phyloP scores from a whole-genome alignment of 2,329 filamentous ascomycete species.

The Septoria petroselini region DNA sequence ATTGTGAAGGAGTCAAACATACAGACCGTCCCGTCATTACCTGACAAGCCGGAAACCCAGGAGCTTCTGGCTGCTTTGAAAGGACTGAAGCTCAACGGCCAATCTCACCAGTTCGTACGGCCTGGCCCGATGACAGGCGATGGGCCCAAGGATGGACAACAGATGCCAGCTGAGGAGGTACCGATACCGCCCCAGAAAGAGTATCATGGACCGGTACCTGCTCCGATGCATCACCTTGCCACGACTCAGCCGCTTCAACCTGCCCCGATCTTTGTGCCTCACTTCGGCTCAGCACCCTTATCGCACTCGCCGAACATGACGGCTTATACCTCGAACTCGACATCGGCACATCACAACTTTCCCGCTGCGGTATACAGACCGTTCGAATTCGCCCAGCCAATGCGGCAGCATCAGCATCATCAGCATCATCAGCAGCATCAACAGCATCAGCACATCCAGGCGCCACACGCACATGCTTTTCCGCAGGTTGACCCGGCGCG shows the following conservation, averaged over 20 bases:
- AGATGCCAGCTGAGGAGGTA: slow-evolving; percentile 9
- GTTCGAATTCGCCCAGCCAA: slow-evolving; percentile 8
- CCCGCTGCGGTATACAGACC: slow-evolving; percentile 7
- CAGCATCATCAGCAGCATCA: not conserved
- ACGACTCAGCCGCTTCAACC: slow-evolving; percentile 14
- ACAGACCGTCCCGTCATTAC: slow-evolving; percentile 21
- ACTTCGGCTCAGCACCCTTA: slow-evolving; percentile 1
- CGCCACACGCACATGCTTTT: not conserved
- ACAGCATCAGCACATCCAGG: not conserved
- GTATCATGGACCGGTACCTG: slow-evolving; percentile 6
- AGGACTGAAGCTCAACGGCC: slow-evolving; percentile 15
- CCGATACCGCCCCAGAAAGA: not conserved
- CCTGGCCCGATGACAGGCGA: not conserved
- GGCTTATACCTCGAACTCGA: not conserved
- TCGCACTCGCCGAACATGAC: slow-evolving; percentile 1
- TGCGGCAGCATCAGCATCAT: slow-evolving; percentile 4
- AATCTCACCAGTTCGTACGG: not conserved
- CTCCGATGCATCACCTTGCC: slow-evolving; percentile 8
- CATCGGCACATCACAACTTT: slow-evolving; percentile 5
- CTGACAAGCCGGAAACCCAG: slow-evolving; percentile 24
- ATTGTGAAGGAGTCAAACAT: slow-evolving; percentile 26
- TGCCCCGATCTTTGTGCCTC: slow-evolving; percentile 12
- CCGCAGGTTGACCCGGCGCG: not conserved
- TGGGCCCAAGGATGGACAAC: slow-evolving; percentile 1
- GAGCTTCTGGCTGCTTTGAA: slow-evolving; percentile 21